Base-by-base conservation (phyloP, 208 protist species). In the Trypanosoma melophagium region DNA sequence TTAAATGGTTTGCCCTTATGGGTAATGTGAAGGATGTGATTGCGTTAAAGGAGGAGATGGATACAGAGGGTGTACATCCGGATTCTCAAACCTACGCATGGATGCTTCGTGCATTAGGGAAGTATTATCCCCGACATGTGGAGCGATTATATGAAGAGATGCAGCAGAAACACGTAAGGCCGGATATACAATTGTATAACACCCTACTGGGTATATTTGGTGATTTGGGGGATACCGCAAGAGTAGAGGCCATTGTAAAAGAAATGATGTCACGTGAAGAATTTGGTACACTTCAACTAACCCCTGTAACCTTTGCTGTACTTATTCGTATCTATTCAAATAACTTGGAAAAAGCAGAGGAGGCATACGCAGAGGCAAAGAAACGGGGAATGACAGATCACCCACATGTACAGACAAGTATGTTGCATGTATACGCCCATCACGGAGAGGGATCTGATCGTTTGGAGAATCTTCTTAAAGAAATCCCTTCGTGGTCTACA, bases 1-100 rank as follows among this genome's bases (percentile, higher is more conserved):
- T 95, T 70, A 92, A 93, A 71, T 95, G 89, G 89, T 88, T 87
- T 41, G 74, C 89, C 35, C 65, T 95, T 9, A 95, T 95, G 89
- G 86, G 89, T 28, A 95, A 84, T 64, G 84, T 95, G 2, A 92
- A 92, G 77, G 84, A 93, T 55, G 81, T 95, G 5, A 81, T 95
- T n/a, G 76, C 73, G 19, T 50, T 79, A 44, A 79, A 79, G 49
- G 66, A 72, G 19, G 62, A 79, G 47, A 79, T 79, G 74, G 45
- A 91, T 55, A 31, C 59, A 17, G 74, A 73, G 58, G 63, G 66
- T 17, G 76, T 95, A 56, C 73, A 77, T 25, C 47, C 84, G 0
- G 89, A 95, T 70, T 70, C 89, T 1, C 70, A 80, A 47, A 93
- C 83, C 13, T 95, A 95, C 69, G 81, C 89, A 21, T 95, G 89